Evolutionary conservation across 495 filamentous ascomycete species (phyloP).

Genomic region (Hypoxylon lienhwacheense): DNA sequence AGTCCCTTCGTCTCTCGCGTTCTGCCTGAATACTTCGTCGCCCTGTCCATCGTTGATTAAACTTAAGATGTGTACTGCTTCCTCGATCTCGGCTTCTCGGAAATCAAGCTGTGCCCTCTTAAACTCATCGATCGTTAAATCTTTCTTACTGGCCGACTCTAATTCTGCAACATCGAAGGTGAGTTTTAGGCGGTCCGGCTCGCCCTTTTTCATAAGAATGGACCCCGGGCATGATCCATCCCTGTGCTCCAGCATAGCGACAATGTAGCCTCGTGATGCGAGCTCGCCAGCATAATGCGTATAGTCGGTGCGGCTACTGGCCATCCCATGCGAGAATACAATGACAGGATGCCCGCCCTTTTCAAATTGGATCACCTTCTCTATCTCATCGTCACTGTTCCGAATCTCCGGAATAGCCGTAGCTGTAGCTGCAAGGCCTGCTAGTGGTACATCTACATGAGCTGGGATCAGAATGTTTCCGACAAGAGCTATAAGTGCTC

Average conservation of each 20-base stretch:
- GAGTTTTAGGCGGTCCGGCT: slow-evolving; percentile 29
- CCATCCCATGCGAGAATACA: slow-evolving; percentile 59
- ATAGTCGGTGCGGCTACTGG: slow-evolving; percentile 53
- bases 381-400: slow-evolving; percentile 15
- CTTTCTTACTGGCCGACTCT: slow-evolving; percentile 25
- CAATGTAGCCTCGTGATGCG: slow-evolving; percentile 54
- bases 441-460: slow-evolving; percentile 46
- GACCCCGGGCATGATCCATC: slow-evolving; percentile 57
- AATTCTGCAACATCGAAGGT: slow-evolving; percentile 40
- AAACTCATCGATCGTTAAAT: slow-evolving; percentile 40
- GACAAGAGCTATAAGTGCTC: slow-evolving; percentile 40
- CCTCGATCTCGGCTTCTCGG: slow-evolving; percentile 57
- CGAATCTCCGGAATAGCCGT: slow-evolving; percentile 25
- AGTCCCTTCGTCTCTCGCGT: slow-evolving; percentile 41
- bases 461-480: slow-evolving; percentile 50
- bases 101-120: slow-evolving; percentile 53
- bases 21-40: slow-evolving; percentile 34
- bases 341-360: slow-evolving; percentile 46
- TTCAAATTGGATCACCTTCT: slow-evolving; percentile 29
- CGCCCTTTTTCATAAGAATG: slow-evolving; percentile 40
- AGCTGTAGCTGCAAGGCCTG: slow-evolving; percentile 29
- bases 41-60: slow-evolving; percentile 50
- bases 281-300: slow-evolving; percentile 57
- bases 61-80: slow-evolving; percentile 47
- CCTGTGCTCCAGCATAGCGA: slow-evolving; percentile 56